Conservation (phyloP, 2,329 filamentous ascomycete genomes). For the Purpureocillium lavendulum region DNA sequence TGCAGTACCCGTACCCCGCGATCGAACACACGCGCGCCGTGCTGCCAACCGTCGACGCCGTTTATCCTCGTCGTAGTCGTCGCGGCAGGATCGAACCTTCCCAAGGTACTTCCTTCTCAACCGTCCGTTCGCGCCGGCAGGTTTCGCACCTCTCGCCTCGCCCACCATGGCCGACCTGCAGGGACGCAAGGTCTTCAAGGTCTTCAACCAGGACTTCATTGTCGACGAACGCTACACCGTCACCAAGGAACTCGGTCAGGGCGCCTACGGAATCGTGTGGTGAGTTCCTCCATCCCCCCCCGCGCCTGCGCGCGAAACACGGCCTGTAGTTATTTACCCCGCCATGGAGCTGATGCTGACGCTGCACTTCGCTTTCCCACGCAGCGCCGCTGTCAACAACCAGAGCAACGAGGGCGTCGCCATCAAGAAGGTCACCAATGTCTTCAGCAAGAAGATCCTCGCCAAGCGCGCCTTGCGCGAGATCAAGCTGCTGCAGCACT, state of each 20-base stretch:
- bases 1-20: too few relatives aligned
- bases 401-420: conserved; percentile 89
- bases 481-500: conserved; percentile 98
- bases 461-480: conserved; percentile 96
- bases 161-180: conserved; percentile 31
- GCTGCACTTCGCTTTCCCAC: background rate
- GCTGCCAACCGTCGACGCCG: too few relatives aligned
- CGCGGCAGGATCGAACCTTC: too few relatives aligned
- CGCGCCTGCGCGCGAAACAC: too few relatives aligned
- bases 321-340: too few relatives aligned
- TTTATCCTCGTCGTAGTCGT: too few relatives aligned
- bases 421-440: conserved; percentile 99
- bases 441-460: conserved; percentile 99
- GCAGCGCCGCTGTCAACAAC: conserved; percentile 83
- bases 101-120: too few relatives aligned
- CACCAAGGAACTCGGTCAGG: conserved; percentile 96
- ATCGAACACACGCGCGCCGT: too few relatives aligned
- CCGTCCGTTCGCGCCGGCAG: too few relatives aligned
- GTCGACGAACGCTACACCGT: conserved; percentile 98
- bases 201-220: conserved; percentile 99
- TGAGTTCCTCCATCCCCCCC: conserved; percentile 32
- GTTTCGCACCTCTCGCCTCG: background rate
- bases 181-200: conserved; percentile 88
- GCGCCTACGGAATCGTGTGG: conserved; percentile 98
- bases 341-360: conserved; percentile 7